A percentile compares a stretch with the other conserved stretches of the same genome.
These are phyloP conservation scores for Arthroderma uncinatum DNA, from an alignment of 2,329 filamentous ascomycete species.

Conservation along the genomic window DNA sequence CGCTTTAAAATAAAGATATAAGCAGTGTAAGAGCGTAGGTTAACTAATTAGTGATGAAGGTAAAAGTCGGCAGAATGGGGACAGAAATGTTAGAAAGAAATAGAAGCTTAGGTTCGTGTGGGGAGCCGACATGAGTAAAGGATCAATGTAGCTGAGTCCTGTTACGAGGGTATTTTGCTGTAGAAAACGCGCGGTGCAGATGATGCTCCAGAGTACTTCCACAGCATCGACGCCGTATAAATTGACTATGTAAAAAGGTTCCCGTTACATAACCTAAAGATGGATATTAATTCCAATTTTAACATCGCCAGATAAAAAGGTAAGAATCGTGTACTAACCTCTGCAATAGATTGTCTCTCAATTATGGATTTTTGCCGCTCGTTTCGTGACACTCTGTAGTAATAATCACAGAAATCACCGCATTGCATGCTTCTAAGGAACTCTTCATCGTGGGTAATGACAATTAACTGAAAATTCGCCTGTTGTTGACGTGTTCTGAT, in stretches of 20 bases:
- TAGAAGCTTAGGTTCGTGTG: too few species aligned
- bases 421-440: slow-evolving; percentile 90
- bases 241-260: not conserved
- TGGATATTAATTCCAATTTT: not conserved
- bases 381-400: slow-evolving; percentile 76
- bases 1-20: too few species aligned
- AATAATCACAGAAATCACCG: slow-evolving; percentile 82
- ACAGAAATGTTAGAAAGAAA: not conserved
- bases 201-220: too few species aligned
- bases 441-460: slow-evolving; percentile 98
- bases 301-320: not conserved
- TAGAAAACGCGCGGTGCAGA: too few species aligned
- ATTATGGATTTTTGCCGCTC: slow-evolving; percentile 81
- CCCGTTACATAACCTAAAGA: not conserved
- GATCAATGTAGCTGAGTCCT: not conserved
- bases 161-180: not conserved
- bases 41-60: too few species aligned
- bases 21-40: too few species aligned
- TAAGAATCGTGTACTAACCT: slow-evolving; percentile 29
- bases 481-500: slow-evolving; percentile 74
- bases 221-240: not conserved
- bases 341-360: slow-evolving; percentile 48
- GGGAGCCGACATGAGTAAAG: not conserved
- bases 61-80: too few species aligned
- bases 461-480: slow-evolving; percentile 92